These are phyloP conservation scores for Pyricularia sp. DNA, from an alignment of 2,329 filamentous ascomycete genomes.

Conservation along the genomic window DNA sequence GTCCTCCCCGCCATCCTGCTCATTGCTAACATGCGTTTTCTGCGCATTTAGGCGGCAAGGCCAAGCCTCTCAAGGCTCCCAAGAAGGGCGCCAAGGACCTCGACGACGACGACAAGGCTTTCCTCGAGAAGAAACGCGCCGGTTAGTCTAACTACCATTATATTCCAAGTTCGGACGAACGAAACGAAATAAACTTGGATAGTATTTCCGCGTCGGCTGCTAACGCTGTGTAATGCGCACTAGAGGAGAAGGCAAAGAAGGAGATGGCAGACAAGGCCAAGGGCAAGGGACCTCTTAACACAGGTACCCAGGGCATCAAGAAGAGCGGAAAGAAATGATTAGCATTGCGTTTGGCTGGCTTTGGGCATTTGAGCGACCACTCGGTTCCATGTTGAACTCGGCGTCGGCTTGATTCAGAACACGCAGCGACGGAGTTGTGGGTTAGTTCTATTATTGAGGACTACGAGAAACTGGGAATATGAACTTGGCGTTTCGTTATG, in stretches of 20 bases:
- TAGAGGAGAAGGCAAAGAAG: conserved; percentile 76
- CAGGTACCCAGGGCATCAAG: conserved; percentile 82
- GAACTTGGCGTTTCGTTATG: not conserved
- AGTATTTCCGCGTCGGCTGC: not conserved
- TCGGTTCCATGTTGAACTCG: not conserved
- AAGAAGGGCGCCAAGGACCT: conserved; percentile 77
- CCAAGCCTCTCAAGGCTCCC: conserved; percentile 72
- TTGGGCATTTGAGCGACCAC: not conserved
- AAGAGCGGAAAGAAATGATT: conserved; percentile 92
- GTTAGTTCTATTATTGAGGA: not conserved
- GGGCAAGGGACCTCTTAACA: conserved; percentile 80
- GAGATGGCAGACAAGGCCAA: conserved; percentile 69
- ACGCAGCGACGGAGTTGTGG: conserved; percentile 3
- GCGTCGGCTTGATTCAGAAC: not conserved
- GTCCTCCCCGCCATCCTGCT: not conserved
- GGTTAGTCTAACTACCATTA: conserved; percentile 38
- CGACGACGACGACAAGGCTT: conserved; percentile 78
- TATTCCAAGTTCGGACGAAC: not conserved
- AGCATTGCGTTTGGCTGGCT: not conserved
- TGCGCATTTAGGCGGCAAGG: conserved; percentile 55
- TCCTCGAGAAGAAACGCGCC: conserved; percentile 69
- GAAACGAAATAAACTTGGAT: not conserved
- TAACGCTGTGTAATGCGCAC: conserved; percentile 6
- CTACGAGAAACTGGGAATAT: not conserved
- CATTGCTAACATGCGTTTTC: not conserved